A percentile compares a stretch with the other conserved stretches of the same genome.
Conservation (phyloP, 495 filamentous ascomycete genomes). For the Halenospora varia region DNA sequence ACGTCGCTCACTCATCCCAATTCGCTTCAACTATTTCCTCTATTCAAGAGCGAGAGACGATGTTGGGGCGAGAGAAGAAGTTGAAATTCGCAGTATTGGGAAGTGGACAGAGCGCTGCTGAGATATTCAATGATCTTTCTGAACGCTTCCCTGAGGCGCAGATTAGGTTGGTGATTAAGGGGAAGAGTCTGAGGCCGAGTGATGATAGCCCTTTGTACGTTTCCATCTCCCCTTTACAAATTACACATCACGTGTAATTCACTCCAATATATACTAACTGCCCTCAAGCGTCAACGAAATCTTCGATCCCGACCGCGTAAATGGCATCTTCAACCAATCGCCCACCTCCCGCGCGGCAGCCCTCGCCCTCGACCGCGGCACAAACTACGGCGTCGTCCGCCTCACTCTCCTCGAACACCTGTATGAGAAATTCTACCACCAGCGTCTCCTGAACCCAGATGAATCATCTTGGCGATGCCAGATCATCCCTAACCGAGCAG, state of each 20-base stretch:
- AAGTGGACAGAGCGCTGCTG: conserved; percentile 87
- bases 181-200: conserved; percentile 77
- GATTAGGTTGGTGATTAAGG: conserved; percentile 71
- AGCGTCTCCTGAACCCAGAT: conserved; percentile 66
- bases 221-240: not conserved
- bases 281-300: conserved; percentile 81
- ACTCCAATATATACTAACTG: conserved; percentile 10
- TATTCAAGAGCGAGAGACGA: conserved; percentile 43
- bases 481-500: conserved; percentile 63
- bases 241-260: not conserved
- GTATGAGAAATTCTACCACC: conserved; percentile 80
- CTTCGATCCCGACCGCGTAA: conserved; percentile 82
- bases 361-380: conserved; percentile 63
- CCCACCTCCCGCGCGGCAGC: conserved; percentile 56
- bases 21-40: conserved; percentile 62
- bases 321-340: conserved; percentile 63
- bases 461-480: conserved; percentile 74
- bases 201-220: conserved; percentile 82
- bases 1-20: conserved; percentile 85
- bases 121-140: conserved; percentile 90
- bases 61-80: conserved; percentile 3
- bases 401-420: conserved; percentile 81
- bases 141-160: conserved; percentile 76
- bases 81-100: conserved; percentile 71
- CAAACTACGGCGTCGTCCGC: conserved; percentile 93